Evolutionary conservation across 305 asterid species (phyloP), one percentile per base, ranked within the genome.

Genomic region (Coffea humblotiana): DNA sequence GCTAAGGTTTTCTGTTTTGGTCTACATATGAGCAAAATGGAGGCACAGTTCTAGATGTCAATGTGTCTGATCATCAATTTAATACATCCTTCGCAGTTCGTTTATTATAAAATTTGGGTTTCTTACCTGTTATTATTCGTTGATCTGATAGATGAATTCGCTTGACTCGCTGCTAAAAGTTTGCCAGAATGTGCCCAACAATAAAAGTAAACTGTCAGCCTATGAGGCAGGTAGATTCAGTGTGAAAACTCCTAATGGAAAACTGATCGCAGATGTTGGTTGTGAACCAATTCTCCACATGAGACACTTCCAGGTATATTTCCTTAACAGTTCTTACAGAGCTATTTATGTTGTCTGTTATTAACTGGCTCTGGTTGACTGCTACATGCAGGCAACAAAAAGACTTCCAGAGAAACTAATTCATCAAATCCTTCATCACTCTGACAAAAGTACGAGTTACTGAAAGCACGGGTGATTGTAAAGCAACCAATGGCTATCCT

Each of bases 231-330:
- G 83, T 0, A 90, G 97, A 21, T 94, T 95, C 90, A 88, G 96
- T 79, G 76, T 89, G 86, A 88, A 75, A 83, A 95, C 98, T 37
- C 96, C 98, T 16, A 92, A 87, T 0, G 99, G 99, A 15, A 93
- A 92, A 61, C 87, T 86, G 74, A 91, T 94, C 25, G 98, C 99
- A 19, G 99, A 94, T 75, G 94, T 93, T 75, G 99, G 99, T 54
- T 94, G 99, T 76, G 97, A 95, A 89, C 99, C 98, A 19, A 94
- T 95, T 75, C 90, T 95, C 60, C 97, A 95, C 76, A 95, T 95
- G 99, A 88, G 99, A 85, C 93, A 95, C 74, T 95, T 95, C 82
- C 99, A 95, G 98, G 99, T 93, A 73, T 69, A 85, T 66, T 47
- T 81, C 61, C 14, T 78, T 61, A 21, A 63, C 23, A 65, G 49